These are phyloP conservation scores for Epichloe bromicola DNA, from an alignment of 2,329 filamentous ascomycete genomes.

Conservation along the genomic window DNA sequence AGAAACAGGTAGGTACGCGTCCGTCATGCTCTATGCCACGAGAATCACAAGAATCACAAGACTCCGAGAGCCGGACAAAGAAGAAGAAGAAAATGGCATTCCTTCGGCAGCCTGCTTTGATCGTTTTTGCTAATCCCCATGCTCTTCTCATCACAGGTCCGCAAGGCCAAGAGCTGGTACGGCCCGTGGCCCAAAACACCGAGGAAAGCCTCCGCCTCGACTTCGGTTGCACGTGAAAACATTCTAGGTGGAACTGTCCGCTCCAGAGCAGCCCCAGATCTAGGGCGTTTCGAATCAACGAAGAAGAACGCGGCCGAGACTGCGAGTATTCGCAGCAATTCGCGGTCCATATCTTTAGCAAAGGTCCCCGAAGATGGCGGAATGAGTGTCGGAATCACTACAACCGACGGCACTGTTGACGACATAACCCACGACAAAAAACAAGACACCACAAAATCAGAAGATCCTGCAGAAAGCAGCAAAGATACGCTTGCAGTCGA, in stretches of 20 bases:
- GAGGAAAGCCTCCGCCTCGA: slow-evolving; percentile 48
- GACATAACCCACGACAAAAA: background rate
- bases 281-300: slow-evolving; percentile 34
- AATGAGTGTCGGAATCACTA: background rate
- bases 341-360: slow-evolving; percentile 11
- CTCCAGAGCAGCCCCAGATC: slow-evolving; percentile 31
- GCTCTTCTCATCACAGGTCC: slow-evolving; percentile 23
- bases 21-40: background rate
- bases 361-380: slow-evolving; percentile 15
- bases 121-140: background rate
- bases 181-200: slow-evolving; percentile 44
- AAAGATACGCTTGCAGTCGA: background rate
- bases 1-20: slow-evolving; percentile 7
- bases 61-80: no score
- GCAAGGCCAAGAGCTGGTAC: slow-evolving; percentile 48
- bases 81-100: background rate
- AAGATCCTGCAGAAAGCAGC: background rate
- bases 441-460: slow-evolving; percentile 1
- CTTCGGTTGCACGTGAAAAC: slow-evolving; percentile 46
- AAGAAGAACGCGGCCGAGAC: slow-evolving; percentile 23
- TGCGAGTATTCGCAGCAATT: slow-evolving; percentile 17
- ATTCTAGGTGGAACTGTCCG: slow-evolving; percentile 44
- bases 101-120: background rate
- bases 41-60: no score
- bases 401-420: background rate